phyloP scores from a whole-genome alignment of 768 basidiomycete species.

The Tulasnella sp. region DNA sequence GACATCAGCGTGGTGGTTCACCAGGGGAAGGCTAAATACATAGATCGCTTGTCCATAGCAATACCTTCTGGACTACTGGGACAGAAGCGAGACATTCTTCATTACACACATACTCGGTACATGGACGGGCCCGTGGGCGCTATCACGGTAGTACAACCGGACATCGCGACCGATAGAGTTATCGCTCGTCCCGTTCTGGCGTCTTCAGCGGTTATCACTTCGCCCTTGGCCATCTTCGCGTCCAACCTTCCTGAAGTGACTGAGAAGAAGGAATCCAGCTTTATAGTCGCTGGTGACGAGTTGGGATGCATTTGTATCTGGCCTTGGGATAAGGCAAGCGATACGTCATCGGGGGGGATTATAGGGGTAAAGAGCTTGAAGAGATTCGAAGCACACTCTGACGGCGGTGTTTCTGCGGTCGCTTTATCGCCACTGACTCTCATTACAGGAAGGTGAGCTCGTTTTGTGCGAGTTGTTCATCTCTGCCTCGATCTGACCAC shows the following conservation, averaged over 20 bases:
- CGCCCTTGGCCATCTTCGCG: slow-evolving; percentile 7
- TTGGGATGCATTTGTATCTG: slow-evolving; percentile 8
- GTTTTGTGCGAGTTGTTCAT: neutral
- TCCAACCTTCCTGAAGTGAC: slow-evolving; percentile 14
- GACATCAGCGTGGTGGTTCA: slow-evolving; percentile 38
- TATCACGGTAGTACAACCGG: slow-evolving; percentile 42
- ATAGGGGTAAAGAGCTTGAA: slow-evolving; percentile 21
- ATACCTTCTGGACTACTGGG: slow-evolving; percentile 25
- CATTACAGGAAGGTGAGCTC: slow-evolving; percentile 39
- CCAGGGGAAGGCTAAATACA: slow-evolving; percentile 39
- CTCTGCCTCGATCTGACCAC: neutral
- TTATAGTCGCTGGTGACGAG: slow-evolving; percentile 51
- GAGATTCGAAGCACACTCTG: slow-evolving; percentile 53
- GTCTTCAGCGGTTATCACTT: neutral
- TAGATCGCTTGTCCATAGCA: slow-evolving; percentile 37
- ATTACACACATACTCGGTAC: slow-evolving; percentile 25
- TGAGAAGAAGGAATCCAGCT: slow-evolving; percentile 32
- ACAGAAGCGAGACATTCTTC: too few relatives aligned
- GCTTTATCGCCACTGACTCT: slow-evolving; percentile 50
- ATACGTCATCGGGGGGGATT: neutral
- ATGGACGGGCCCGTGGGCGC: slow-evolving; percentile 43
- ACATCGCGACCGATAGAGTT: slow-evolving; percentile 27
- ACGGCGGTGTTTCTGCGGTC: slow-evolving; percentile 54
- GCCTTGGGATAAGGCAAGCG: slow-evolving; percentile 14
- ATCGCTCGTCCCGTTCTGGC: neutral